Percentiles rank a stretch among this genome's conserved stretches.
These are phyloP conservation scores for Rhynchosporium secalis DNA, from an alignment of 2,329 filamentous ascomycete species.

Conservation along the genomic window DNA sequence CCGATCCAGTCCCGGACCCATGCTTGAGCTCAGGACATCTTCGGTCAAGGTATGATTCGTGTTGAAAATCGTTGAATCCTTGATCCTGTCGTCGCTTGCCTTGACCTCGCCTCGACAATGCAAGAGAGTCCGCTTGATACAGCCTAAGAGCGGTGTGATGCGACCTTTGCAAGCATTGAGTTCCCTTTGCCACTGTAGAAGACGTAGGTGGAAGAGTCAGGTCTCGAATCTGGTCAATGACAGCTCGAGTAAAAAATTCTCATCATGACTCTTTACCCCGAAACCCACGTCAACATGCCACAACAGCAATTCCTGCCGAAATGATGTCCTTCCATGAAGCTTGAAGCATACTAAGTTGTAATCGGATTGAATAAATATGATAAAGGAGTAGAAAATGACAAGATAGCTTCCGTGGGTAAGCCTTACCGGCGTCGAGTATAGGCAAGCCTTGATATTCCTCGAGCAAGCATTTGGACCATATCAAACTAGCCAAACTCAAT, in stretches of 20 bases:
- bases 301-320: slow-evolving; percentile 13
- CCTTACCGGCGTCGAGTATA: slow-evolving; percentile 25
- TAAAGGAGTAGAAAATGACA: slow-evolving; percentile 24
- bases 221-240: slow-evolving; percentile 25
- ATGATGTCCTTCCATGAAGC: slow-evolving; percentile 17
- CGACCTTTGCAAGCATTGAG: slow-evolving; percentile 27
- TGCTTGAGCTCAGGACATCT: slow-evolving; percentile 6
- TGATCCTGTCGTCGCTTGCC: slow-evolving; percentile 27
- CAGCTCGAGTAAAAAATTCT: slow-evolving; percentile 15
- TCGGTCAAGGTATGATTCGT: slow-evolving; percentile 14
- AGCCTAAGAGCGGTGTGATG: slow-evolving; percentile 27
- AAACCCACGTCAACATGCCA: slow-evolving; percentile 14
- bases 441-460: slow-evolving; percentile 28
- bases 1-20: slow-evolving; percentile 24
- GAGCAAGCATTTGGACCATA: slow-evolving; percentile 25
- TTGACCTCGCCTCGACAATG: slow-evolving; percentile 26
- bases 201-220: slow-evolving; percentile 18
- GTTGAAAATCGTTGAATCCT: slow-evolving; percentile 17
- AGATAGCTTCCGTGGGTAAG: slow-evolving; percentile 30
- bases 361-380: slow-evolving; percentile 22
- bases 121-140: slow-evolving; percentile 22
- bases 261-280: slow-evolving; percentile 13
- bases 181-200: slow-evolving; percentile 30
- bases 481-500: slow-evolving; percentile 35
- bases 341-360: slow-evolving; percentile 8